These are phyloP conservation scores for Aspergillus olivimuriae DNA, from an alignment of 495 filamentous ascomycete species.

Conservation along the genomic window DNA sequence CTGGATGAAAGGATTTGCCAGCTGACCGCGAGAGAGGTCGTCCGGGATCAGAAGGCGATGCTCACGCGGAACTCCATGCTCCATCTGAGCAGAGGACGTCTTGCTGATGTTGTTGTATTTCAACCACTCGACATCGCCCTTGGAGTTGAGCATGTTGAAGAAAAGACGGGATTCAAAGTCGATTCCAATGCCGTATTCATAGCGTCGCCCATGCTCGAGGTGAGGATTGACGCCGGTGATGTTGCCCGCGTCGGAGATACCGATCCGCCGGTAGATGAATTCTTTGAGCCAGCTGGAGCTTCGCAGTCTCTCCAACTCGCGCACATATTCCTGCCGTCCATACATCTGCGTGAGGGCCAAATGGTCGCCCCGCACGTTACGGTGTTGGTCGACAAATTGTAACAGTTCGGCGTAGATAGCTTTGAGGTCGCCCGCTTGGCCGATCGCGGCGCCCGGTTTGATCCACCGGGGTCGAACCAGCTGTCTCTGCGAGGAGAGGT, in stretches of 20 bases:
- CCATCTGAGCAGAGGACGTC: conserved; percentile 32
- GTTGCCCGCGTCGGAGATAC: conserved; percentile 42
- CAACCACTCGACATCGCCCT: conserved; percentile 42
- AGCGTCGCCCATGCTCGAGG: conserved; percentile 36
- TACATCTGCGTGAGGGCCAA: conserved; percentile 50
- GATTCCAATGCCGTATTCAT: conserved; percentile 53
- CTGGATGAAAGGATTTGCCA: conserved; percentile 36
- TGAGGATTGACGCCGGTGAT: conserved; percentile 33
- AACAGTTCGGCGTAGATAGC: conserved; percentile 45
- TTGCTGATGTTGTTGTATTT: conserved; percentile 39
- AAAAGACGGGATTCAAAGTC: conserved; percentile 52
- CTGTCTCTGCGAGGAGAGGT: conserved; percentile 29
- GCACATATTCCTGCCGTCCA: conserved; percentile 51
- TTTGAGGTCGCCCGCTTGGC: conserved; percentile 44
- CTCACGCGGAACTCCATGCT: conserved; percentile 38
- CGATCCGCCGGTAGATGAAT: conserved; percentile 36
- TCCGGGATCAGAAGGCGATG: conserved; percentile 35
- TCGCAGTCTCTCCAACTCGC: conserved; percentile 43
- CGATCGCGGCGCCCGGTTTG: conserved; percentile 47
- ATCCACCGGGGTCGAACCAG: conserved; percentile 46
- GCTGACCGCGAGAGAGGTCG: conserved; percentile 30
- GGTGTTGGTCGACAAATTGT: conserved; percentile 32
- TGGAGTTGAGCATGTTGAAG: conserved; percentile 42
- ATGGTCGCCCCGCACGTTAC: conserved; percentile 37
- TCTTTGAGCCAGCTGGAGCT: conserved; percentile 34